Evolutionary conservation across 805 yeast genomes (phyloP).

Genomic region (Lipomyces sp.): DNA sequence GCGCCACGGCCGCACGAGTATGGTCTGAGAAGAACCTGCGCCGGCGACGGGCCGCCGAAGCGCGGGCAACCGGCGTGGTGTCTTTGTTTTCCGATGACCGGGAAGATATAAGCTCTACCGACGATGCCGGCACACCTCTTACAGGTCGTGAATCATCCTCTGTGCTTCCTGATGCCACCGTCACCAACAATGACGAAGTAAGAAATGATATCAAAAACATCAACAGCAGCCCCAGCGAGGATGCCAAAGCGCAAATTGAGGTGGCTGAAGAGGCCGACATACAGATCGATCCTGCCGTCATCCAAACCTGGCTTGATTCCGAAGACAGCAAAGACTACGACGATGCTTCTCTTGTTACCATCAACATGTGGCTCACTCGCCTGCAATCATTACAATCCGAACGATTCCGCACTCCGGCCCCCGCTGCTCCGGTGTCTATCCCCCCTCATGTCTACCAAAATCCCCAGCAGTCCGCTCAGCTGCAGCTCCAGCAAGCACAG

Average conservation of each 20-base stretch:
- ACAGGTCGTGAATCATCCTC: no score
- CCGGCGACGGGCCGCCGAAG: conserved; percentile 1
- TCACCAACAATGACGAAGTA: no score
- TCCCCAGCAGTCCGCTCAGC: conserved; percentile 18
- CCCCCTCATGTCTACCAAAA: conserved; percentile 28
- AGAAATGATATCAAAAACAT: no score
- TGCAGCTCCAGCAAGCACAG: conserved; percentile 30
- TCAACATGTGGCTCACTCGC: conserved; percentile 47
- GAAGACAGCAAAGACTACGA: conserved; percentile 25
- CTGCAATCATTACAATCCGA: conserved; percentile 50
- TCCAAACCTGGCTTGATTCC: conserved; percentile 12
- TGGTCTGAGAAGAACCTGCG: conserved; percentile 44
- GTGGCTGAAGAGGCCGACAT: conserved; percentile 23
- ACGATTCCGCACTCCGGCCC: conserved; percentile 39
- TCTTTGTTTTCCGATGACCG: not conserved
- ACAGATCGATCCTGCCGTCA: conserved; percentile 21
- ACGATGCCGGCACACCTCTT: no score
- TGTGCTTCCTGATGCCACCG: conserved; percentile 1
- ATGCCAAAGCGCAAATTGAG: no score
- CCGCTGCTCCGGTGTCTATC: conserved; percentile 26
- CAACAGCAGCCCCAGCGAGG: no score
- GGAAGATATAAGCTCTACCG: no score
- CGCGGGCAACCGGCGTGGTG: not conserved
- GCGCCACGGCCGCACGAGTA: conserved; percentile 34
- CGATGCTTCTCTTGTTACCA: conserved; percentile 40